Conservation (phyloP, 352 stramenopile genomes). For the Phytophthora macrochlamydospora region DNA sequence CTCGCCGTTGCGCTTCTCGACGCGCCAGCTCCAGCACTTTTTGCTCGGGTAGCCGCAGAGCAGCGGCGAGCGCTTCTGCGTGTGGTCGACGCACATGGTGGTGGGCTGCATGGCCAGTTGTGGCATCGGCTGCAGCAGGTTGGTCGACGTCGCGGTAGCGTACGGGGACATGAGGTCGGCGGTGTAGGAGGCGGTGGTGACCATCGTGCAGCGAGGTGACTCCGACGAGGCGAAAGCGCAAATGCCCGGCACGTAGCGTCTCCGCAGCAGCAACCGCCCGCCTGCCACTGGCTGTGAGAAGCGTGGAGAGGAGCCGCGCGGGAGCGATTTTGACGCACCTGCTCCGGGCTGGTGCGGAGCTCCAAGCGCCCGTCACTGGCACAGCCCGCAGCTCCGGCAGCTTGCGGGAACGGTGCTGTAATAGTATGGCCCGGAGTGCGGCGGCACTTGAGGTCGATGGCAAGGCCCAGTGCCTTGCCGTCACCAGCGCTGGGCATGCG, state of each 20-base stretch:
- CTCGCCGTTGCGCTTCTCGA: conserved; percentile 84
- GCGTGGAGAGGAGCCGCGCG: neutral
- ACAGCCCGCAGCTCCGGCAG: neutral
- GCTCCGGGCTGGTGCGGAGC: neutral
- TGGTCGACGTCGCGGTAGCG: conserved; percentile 1
- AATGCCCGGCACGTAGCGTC: conserved; percentile 24
- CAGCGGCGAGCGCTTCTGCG: conserved; percentile 57
- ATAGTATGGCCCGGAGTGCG: neutral
- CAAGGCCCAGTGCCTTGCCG: too few relatives aligned
- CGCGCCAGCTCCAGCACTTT: conserved; percentile 82
- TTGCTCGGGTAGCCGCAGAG: conserved; percentile 82
- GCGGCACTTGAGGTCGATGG: too few relatives aligned
- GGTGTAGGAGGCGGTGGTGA: conserved; percentile 34
- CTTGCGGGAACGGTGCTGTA: neutral
- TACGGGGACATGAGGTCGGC: conserved; percentile 37
- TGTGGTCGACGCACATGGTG: conserved; percentile 10
- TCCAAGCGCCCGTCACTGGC: neutral
- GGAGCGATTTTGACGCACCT: conserved; percentile 6
- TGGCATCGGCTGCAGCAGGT: conserved; percentile 29
- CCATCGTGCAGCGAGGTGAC: conserved; percentile 15
- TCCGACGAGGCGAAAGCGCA: conserved; percentile 31
- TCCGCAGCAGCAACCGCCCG: neutral
- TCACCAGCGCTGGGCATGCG: too few relatives aligned
- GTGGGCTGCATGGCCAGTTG: conserved; percentile 19
- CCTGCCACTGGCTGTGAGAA: neutral